phyloP scores from a whole-genome alignment of 2,329 filamentous ascomycete species.

The Coniochaeta sp. region DNA sequence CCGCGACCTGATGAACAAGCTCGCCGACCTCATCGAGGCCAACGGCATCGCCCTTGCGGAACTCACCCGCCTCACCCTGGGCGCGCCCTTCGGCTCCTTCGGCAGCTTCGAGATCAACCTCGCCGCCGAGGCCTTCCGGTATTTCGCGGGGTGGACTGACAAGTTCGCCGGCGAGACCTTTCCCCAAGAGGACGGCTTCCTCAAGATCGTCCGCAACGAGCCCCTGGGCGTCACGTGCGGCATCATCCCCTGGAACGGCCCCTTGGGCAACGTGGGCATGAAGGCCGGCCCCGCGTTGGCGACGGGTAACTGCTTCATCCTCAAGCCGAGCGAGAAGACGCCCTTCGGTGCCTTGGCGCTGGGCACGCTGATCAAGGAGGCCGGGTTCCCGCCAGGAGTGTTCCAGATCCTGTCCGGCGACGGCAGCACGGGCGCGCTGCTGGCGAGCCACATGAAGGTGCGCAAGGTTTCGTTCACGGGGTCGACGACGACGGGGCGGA shows the following conservation, averaged over 20 bases:
- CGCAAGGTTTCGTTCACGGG: constrained; percentile 65
- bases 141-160: constrained; percentile 28
- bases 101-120: constrained; percentile 53
- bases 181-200: constrained; percentile 37
- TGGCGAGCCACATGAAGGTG: constrained; percentile 23
- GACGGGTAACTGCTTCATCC: constrained; percentile 34
- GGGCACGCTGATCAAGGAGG: constrained; percentile 27
- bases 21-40: constrained; percentile 35
- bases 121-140: constrained; percentile 50
- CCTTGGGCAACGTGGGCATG: constrained; percentile 27
- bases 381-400: constrained; percentile 36
- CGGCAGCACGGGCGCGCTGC: constrained; percentile 19
- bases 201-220: constrained; percentile 29
- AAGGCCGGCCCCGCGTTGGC: constrained; percentile 36
- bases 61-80: constrained; percentile 37
- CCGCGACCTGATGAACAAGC: constrained; percentile 31
- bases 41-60: constrained; percentile 26
- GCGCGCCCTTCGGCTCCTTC: constrained; percentile 46
- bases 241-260: constrained; percentile 33
- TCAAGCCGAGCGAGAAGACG: constrained; percentile 37
- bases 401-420: constrained; percentile 33
- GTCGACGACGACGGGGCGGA: constrained; percentile 58
- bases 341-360: constrained; percentile 28
- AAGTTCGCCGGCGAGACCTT: constrained; percentile 29
- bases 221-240: constrained; percentile 23